Evolutionary conservation across 2,329 filamentous ascomycete genomes (phyloP), one percentile per base, ranked within the genome.

Genomic region (Xylariaceae sp.): DNA sequence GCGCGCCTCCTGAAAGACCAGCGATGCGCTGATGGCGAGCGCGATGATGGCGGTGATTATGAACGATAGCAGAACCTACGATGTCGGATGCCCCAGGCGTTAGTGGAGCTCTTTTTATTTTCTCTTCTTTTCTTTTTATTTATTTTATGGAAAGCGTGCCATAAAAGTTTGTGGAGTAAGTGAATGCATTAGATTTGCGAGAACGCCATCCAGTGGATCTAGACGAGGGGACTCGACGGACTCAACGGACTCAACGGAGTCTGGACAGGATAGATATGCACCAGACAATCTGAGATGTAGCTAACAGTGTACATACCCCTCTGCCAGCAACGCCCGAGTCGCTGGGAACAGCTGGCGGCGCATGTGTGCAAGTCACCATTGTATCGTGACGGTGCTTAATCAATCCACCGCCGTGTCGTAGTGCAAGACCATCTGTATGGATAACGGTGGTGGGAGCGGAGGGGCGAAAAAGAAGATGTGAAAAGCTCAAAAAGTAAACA

Each of bases 11-110:
- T 78, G 74, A 51, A 85, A 65, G 54, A 87, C 75, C 55, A 87
- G 80, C 54, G 75, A 76, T 39, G 75, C 72, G 57, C 77, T 79
- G 55, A 86, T 71, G 52, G 76, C 55, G 53, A 86, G 72, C 32
- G 83, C 77, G 50, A 86, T 65, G 52, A 71, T 72, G 51, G 84
- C 84, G 4, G 83, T 86, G 58, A 85, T 77, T 65, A 86, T 83
- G 70, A 86, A 87, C 46, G 83, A 85, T 59, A 87, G 75, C 34
- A 87, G 73, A 57, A 84, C 77, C 79, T 83, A 54, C 46, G 44
- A 40, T 27, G 30, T 29, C 12, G 3, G 44, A 40, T 27, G 30
- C 32, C 12, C 5, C 26, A 11, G 7, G 26, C 42, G 52, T 55
- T 53, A 56, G 55, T 50, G 35, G 32, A 26, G 30, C 8, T 12